Base-by-base conservation (phyloP, 495 filamentous ascomycete genomes). In the Penicillium goetzii region DNA sequence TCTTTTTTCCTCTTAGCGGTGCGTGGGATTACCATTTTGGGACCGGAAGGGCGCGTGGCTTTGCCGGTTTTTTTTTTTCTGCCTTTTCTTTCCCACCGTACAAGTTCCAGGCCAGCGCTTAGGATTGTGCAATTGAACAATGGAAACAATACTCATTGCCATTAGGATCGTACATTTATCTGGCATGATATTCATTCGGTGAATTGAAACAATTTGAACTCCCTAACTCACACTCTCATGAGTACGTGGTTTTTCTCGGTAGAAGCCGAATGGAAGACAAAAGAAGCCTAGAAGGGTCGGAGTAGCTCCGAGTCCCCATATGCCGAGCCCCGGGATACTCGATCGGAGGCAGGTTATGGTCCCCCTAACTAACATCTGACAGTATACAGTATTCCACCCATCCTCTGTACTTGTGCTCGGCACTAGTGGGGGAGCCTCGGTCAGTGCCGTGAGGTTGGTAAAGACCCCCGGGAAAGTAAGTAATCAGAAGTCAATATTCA, bases 291-390 rank as follows among this genome's bases (percentile, higher is more conserved):
- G 2, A 23, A 47, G 9, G 34, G 11, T 64, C 62, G 62, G 62
- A 50, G 62, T 34, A 60, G 33, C 62, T 60, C 62, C 62, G 58
- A 34, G 54, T 28, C 61, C 55, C 50, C 51, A 25, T 19, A 52
- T 45, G 38, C 56, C 56, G 56, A 57, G 8, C n/a, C 17, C 19
- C 19, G 19, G 43, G 2, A 47, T 17, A 47, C 43, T 12, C 23
- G 10, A 47, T 47, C 9, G 19, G 21, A 47, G 43, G 43, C n/a
- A n/a, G n/a, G n/a, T n/a, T n/a, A n/a, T n/a, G n/a, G n/a, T n/a
- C n/a, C 14, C 36, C 7, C 36, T 38, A 38, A 15, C 14, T 9
- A 7, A 34, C 33, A 8, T 7, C 12, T 9, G n/a, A n/a, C n/a
- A n/a, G n/a, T n/a, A n/a, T n/a, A n/a, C n/a, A n/a, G n/a, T n/a